phyloP scores from a whole-genome alignment of 768 basidiomycete genomes.

The Boletus vinaceobasis region DNA sequence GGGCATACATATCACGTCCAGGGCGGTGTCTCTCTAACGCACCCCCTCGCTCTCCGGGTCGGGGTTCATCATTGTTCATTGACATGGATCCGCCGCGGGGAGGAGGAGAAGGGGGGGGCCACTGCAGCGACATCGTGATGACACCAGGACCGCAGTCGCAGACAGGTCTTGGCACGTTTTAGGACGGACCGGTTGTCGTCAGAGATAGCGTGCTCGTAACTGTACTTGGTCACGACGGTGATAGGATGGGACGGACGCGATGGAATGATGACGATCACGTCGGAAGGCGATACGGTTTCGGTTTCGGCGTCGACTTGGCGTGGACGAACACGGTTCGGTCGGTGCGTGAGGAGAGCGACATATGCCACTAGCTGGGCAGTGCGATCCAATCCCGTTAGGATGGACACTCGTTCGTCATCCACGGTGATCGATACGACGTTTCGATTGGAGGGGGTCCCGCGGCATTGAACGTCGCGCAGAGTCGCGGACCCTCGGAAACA shows the following conservation, averaged over 20 bases:
- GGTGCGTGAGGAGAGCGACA: not conserved
- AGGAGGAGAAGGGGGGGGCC: too few species aligned
- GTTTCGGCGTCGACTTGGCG: not conserved
- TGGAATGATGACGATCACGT: constrained; percentile 5
- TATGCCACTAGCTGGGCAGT: not conserved
- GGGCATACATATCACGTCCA: too few species aligned
- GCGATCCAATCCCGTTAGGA: not conserved
- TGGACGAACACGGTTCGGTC: not conserved
- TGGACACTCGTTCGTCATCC: not conserved
- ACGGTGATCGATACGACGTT: too few species aligned
- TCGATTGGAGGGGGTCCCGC: too few species aligned
- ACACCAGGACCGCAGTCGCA: constrained; percentile 14
- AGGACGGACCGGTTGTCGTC: not conserved
- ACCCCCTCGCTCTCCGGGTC: not conserved
- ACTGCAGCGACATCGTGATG: not conserved
- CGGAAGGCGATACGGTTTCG: constrained; percentile 6
- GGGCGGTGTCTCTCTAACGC: too few species aligned
- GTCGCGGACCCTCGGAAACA: too few species aligned
- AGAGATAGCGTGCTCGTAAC: not conserved
- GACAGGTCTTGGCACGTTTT: not conserved
- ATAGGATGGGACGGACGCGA: not conserved
- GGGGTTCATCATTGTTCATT: not conserved
- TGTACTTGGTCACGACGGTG: not conserved
- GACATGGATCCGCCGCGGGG: not conserved
- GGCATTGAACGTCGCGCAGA: too few species aligned